These are phyloP conservation scores for Musa acuminata DNA, from an alignment of 176 grass and related monocot genomes.

Conservation along the genomic window DNA sequence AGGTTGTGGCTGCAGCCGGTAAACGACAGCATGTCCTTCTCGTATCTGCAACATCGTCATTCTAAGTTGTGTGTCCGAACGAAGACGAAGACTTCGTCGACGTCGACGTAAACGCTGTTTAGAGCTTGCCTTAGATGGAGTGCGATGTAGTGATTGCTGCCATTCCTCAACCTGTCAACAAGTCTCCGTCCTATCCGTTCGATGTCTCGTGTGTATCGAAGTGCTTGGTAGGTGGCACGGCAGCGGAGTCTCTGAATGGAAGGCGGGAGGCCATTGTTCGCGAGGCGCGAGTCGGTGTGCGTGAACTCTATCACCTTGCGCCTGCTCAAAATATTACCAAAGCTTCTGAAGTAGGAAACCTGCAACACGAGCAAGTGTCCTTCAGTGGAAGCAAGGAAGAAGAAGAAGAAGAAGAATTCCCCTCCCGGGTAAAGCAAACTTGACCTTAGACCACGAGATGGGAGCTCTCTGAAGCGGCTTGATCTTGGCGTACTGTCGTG, in stretches of 20 bases:
- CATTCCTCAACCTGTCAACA: conserved; percentile 38
- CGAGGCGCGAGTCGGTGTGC: conserved; percentile 53
- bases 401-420: background rate
- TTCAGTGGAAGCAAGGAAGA: background rate
- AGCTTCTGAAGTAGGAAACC: conserved; percentile 55
- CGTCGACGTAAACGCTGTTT: background rate
- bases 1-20: conserved; percentile 65
- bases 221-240: conserved; percentile 56
- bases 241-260: conserved; percentile 57
- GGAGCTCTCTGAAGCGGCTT: background rate
- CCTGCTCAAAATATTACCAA: conserved; percentile 27
- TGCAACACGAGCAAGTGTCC: background rate
- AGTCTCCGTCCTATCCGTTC: conserved; percentile 35
- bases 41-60: conserved; percentile 35
- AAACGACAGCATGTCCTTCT: conserved; percentile 81
- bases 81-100: background rate
- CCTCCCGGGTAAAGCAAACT: no score
- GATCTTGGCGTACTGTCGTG: background rate
- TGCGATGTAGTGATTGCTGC: conserved; percentile 39
- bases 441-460: conserved; percentile 16
- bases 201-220: conserved; percentile 45
- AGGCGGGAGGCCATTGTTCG: conserved; percentile 53
- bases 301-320: conserved; percentile 55
- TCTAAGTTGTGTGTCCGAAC: background rate
- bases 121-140: conserved; percentile 54